Percentiles rank a stretch among this genome's conserved stretches.
Evolutionary conservation across 2,329 filamentous ascomycete genomes (phyloP).

Genomic region (Pseudopithomyces chartarum): DNA sequence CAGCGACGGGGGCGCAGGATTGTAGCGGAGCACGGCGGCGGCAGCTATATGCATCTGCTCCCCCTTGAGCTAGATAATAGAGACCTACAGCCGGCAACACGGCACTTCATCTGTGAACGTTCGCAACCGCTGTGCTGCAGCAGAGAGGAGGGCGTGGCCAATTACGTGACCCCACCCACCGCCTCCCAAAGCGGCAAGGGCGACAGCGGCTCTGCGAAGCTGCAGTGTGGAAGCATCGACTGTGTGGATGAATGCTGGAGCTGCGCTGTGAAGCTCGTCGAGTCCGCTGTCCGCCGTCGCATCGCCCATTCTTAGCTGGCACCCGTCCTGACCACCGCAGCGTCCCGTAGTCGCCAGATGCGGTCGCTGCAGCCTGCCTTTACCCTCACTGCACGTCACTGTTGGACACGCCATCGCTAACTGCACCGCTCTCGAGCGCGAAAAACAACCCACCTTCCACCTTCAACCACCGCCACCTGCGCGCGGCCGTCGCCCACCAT

Average conservation of each 20-base stretch:
- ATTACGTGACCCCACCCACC: slow-evolving; percentile 4
- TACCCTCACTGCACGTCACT: slow-evolving; percentile 26
- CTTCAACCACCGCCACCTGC: not conserved
- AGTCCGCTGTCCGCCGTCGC: slow-evolving; percentile 3
- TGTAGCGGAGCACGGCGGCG: not conserved
- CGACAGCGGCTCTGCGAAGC: slow-evolving; percentile 8
- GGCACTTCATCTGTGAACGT: not conserved
- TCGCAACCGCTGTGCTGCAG: not conserved
- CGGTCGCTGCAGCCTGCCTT: slow-evolving; percentile 15
- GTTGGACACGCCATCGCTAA: slow-evolving; percentile 8
- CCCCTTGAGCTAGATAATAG: not conserved
- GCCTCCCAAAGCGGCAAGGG: slow-evolving; percentile 3
- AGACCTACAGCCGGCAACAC: not conserved
- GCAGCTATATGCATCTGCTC: not conserved
- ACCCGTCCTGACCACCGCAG: not conserved
- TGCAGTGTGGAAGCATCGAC: not conserved
- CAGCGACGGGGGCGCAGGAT: not conserved
- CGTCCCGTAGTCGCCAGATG: slow-evolving; percentile 5
- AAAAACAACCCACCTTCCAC: not conserved
- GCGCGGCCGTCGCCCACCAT: slow-evolving; percentile 53
- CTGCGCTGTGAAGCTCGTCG: not conserved
- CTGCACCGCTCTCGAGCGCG: not conserved
- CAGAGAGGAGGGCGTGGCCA: not conserved
- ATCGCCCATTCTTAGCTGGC: not conserved
- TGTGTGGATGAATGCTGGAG: not conserved